Base-by-base conservation (phyloP, 495 filamentous ascomycete species). In the Talaromyces borbonicus region DNA sequence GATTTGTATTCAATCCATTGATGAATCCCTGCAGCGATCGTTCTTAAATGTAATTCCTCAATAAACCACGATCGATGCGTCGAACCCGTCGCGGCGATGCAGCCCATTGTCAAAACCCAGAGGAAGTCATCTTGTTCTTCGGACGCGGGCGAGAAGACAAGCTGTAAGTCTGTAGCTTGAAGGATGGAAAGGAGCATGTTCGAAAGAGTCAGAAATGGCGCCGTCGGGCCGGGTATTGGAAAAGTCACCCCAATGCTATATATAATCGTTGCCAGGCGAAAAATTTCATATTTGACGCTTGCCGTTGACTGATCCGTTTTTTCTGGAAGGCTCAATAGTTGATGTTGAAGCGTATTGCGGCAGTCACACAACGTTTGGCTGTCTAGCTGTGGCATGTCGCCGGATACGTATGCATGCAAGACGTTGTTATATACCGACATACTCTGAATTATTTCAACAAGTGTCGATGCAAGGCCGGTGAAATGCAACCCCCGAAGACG, bases 211-310 rank as follows among this genome's bases (percentile, higher is more conserved):
- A 32, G 25, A 6, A 70, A 53, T 0, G 67, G 65, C 0, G 56
- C 59, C 30, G 61, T 67, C 27, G 65, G 59, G 4, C 52, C 52
- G 8, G 65, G 67, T 1, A 70, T 56, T 5, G 67, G 67, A 38
- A 70, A 64, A 30, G 67, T 48, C 1, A 70, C 61, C 20, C 63
- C 62, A 11, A 63, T 57, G 27, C 60, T 52, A 41, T 58, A 68
- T 4, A 70, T 58, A 0, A 61, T 38, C 7, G 44, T 51, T 0
- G 62, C 56, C 4, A 70, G 51, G 24, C 65, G 65, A 40, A 53
- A 61, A 15, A 61, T 49, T 36, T 70, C 65, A 44, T 68, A 67
- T 22, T 60, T 56, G 11, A 59, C 46, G 9, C 44, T 43, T 8
- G 32, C n/a, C 14, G 32, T 36, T 8, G 32, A 8, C 5, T 16